These are phyloP conservation scores for Pochonia chlamydosporia DNA, from an alignment of 2,329 filamentous ascomycete genomes.

Conservation along the genomic window DNA sequence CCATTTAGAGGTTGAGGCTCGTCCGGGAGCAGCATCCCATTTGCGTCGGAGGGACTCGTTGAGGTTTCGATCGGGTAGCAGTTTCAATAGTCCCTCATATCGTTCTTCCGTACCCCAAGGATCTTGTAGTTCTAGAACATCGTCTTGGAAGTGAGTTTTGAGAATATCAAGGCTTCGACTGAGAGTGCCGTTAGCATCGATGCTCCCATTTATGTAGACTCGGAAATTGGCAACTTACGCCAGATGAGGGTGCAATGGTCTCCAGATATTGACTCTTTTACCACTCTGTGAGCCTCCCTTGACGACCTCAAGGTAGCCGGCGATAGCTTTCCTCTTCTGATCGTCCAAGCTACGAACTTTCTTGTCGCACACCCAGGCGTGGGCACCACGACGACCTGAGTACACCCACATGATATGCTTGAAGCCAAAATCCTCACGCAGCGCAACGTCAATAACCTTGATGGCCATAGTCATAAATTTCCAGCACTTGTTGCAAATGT, in stretches of 20 bases:
- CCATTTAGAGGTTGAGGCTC: slow-evolving; percentile 80
- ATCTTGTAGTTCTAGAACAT: slow-evolving; percentile 79
- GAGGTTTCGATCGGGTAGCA: slow-evolving; percentile 75
- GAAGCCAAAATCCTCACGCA: slow-evolving; percentile 94
- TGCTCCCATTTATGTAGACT: not conserved
- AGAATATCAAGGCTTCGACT: slow-evolving; percentile 82
- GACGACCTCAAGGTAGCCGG: slow-evolving; percentile 85
- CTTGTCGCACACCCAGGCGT: slow-evolving; percentile 97
- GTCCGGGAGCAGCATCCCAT: slow-evolving; percentile 79
- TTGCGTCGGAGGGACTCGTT: slow-evolving; percentile 78
- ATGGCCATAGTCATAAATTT: slow-evolving; percentile 97
- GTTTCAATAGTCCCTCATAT: slow-evolving; percentile 70
- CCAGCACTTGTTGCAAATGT: slow-evolving; percentile 94
- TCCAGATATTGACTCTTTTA: slow-evolving; percentile 77
- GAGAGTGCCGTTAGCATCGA: slow-evolving; percentile 9
- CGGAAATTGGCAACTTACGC: slow-evolving; percentile 42
- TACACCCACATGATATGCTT: slow-evolving; percentile 98
- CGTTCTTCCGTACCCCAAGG: slow-evolving; percentile 70
- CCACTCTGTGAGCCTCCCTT: slow-evolving; percentile 79
- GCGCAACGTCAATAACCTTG: slow-evolving; percentile 79
- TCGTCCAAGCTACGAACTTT: slow-evolving; percentile 81
- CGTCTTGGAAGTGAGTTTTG: slow-evolving; percentile 74
- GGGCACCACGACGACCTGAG: slow-evolving; percentile 89
- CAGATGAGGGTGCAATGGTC: slow-evolving; percentile 87
- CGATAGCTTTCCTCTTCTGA: slow-evolving; percentile 75